Evolutionary conservation across 148 eudicot species (phyloP), one percentile per base, ranked within the genome.

Genomic region (Diospyros lotus): DNA sequence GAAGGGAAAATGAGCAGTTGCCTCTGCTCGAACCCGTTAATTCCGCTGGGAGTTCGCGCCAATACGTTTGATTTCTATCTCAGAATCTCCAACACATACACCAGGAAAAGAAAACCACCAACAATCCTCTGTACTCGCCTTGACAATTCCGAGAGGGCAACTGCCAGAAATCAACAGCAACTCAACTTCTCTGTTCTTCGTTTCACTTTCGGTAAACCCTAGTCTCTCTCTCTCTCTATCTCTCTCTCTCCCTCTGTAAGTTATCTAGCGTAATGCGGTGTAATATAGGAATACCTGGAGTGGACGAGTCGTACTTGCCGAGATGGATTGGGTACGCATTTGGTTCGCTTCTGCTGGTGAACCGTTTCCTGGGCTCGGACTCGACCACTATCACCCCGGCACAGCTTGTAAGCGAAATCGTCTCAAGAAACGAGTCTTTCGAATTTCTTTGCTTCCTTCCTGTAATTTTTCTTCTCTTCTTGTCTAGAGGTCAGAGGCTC

Each of bases 301-400:
- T 95, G 82, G 98, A 95, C 46, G 98, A 94, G 82, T 94, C 98
- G 6, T 88, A 94, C 77, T 84, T 94, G 80, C 98, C 98, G 77
- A 93, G 97, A 93, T 95, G 89, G 89, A 83, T 95, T 73, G 99
- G 98, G 4, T 95, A 90, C 64, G 91, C 80, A 40, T 91, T 95
- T 76, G 99, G 98, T 15, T 80, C 86, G 46, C 93, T 95, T 61
- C 76, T 95, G 64, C 1, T 93, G 18, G 40, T 93, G 77, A 94
- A 94, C 78, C 97, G 91, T 80, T 92, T 94, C 71, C 68, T 87
- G 66, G 91, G 91, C 71, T 87, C 97, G 5, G 82, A 69, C 75
- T 80, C 82, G 3, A 72, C 86, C n/a, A 11, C 84, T 17, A 71
- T 84, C 42, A 74, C 91, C 17, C 74, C 96, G 58, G 88, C 99